Percentiles rank a stretch among this genome's conserved stretches.
phyloP scores from a whole-genome alignment of 495 filamentous ascomycete genomes.

The Glutinoglossum americanum region DNA sequence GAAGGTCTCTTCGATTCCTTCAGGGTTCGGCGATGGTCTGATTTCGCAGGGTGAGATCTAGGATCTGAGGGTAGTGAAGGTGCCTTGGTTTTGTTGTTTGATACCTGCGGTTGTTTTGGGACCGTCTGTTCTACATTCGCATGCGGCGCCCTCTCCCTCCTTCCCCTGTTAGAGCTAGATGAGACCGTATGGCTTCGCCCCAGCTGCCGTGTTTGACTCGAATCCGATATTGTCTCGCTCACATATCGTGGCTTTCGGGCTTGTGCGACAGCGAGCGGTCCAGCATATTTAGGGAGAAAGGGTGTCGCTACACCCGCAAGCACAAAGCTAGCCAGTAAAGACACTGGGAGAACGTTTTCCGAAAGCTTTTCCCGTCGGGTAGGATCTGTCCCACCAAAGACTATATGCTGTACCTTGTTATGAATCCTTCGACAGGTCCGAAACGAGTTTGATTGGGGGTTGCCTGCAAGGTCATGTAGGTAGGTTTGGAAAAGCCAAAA shows the following conservation, averaged over 20 bases:
- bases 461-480: slow-evolving; percentile 47
- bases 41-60: not conserved
- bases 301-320: slow-evolving; percentile 35
- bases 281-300: slow-evolving; percentile 27
- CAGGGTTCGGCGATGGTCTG: not conserved
- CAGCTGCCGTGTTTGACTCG: slow-evolving; percentile 7
- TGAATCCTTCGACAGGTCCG: slow-evolving; percentile 52
- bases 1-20: not conserved
- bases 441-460: slow-evolving; percentile 46
- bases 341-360: slow-evolving; percentile 52
- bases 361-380: slow-evolving; percentile 43
- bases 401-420: slow-evolving; percentile 61
- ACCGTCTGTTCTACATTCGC: slow-evolving; percentile 6
- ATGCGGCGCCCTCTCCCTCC: slow-evolving; percentile 19
- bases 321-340: slow-evolving; percentile 48
- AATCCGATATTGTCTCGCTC: slow-evolving; percentile 32
- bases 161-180: slow-evolving; percentile 23
- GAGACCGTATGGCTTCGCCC: slow-evolving; percentile 39
- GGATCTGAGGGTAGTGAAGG: not conserved
- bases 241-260: slow-evolving; percentile 40
- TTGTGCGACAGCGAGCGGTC: slow-evolving; percentile 52
- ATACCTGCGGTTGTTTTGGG: slow-evolving; percentile 4
- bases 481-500: slow-evolving; percentile 73
- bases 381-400: slow-evolving; percentile 43
- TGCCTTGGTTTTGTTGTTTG: not conserved